Base-by-base conservation (phyloP, 2,329 filamentous ascomycete genomes). In the Colletotrichum sp. region DNA sequence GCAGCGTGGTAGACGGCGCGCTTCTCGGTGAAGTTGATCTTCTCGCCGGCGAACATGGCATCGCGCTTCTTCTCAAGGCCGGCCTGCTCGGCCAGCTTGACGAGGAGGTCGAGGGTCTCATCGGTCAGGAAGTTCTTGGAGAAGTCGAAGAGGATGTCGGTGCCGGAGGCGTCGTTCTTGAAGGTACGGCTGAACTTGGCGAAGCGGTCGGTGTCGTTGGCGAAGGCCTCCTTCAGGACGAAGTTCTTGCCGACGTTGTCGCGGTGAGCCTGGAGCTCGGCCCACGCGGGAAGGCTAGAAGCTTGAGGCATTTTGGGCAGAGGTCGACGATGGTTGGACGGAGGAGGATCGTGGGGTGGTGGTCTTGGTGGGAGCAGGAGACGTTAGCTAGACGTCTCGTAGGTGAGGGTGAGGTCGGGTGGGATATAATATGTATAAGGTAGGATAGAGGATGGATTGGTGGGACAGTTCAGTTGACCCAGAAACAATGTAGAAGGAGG, bases 1-100 rank as follows among this genome's bases (percentile, higher is more conserved):
- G 97, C 97, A 80, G 95, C 92, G 88, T 99, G 97, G 89, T 98
- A 98, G 79, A 99, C 97, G 79, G 97, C 97, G 79, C 97, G 94
- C 84, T 96, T 90, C 90, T 99, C 97, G 77, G 97, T 99, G 89
- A 98, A 98, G 92, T 99, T 99, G 90, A 99, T 99, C 91, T 98
- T 96, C 84, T 99, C 95, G 81, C 97, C 97, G 75, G 93, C 93
- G 88, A 99, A 99, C 96, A 99, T 98, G 83, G 94, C 93, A 92
- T 99, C 96, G 79, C 97, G 94, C 85, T 98, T 95, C 89, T 98
- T 92, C 90, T 98, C 96, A 52, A 99, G 87, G 80, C 94, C 94
- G 79, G 96, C 96, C 88, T 99, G 95, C 87, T 96, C 94, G 78
- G 97, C 97, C 32, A 99, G 93, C 89, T 98, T 94, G 82, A 98